Conservation (phyloP, 148 eudicot genomes). For the Nepenthes mirabilis region DNA sequence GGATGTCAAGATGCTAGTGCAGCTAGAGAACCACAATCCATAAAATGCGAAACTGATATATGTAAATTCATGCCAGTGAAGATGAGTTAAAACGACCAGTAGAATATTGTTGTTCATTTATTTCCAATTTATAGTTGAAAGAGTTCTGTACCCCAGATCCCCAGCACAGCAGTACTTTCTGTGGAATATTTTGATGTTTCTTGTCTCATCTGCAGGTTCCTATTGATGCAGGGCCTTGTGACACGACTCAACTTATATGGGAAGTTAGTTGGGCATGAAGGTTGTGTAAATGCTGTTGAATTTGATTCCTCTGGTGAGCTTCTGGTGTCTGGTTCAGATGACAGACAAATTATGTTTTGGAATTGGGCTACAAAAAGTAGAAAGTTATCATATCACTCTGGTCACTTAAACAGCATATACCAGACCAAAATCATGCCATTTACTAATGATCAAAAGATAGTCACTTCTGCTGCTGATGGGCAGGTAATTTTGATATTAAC, state of each 20-base stretch:
- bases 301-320: slow-evolving; percentile 54
- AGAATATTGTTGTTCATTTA: neutral
- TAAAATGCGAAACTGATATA: neutral
- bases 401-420: slow-evolving; percentile 56
- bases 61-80: neutral
- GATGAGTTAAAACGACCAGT: neutral
- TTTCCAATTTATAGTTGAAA: neutral
- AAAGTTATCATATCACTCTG: slow-evolving; percentile 46
- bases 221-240: slow-evolving; percentile 36
- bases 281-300: slow-evolving; percentile 67
- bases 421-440: slow-evolving; percentile 75
- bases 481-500: slow-evolving; percentile 33
- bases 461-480: slow-evolving; percentile 72
- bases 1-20: neutral
- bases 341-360: slow-evolving; percentile 57
- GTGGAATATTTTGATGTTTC: neutral
- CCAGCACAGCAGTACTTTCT: neutral
- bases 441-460: slow-evolving; percentile 47
- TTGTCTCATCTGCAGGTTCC: neutral
- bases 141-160: neutral
- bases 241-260: slow-evolving; percentile 49
- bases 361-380: slow-evolving; percentile 44
- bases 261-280: slow-evolving; percentile 55
- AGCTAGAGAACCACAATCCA: too few species aligned
- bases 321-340: slow-evolving; percentile 81